Percentiles rank a stretch among this genome's conserved stretches.
Evolutionary conservation across 1,284 basidiomycete genomes (phyloP).

Genomic region (Mrakiaceae sp.): DNA sequence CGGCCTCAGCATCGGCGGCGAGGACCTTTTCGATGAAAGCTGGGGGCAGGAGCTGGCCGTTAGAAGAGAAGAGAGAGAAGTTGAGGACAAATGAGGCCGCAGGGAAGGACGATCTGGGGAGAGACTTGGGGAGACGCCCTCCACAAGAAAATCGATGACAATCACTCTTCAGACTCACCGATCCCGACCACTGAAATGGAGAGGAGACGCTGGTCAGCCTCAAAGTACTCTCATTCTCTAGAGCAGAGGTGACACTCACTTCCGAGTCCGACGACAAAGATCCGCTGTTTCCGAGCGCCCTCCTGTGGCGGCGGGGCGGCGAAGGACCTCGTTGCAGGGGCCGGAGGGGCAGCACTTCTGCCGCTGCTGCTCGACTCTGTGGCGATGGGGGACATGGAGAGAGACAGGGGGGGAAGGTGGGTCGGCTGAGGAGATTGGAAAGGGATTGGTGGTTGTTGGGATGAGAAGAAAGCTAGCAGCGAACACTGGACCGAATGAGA

Average conservation of each 20-base stretch:
- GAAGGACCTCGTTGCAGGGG: no score
- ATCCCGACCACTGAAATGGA: constrained; percentile 48
- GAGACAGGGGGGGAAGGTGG: background rate
- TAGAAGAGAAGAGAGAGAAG: constrained; percentile 9
- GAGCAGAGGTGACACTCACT: background rate
- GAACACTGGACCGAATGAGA: no score
- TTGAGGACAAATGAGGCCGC: background rate
- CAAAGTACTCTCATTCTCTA: background rate
- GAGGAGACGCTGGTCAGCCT: background rate
- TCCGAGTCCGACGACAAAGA: constrained; percentile 52
- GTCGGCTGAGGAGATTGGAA: background rate
- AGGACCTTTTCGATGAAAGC: constrained; percentile 59
- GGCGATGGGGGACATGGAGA: constrained; percentile 4
- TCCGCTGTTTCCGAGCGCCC: constrained; percentile 11
- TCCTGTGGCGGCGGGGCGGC: background rate
- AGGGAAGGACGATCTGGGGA: background rate
- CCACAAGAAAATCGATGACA: no score
- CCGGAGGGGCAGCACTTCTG: no score
- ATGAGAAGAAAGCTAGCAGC: background rate
- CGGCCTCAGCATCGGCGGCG: constrained; percentile 40
- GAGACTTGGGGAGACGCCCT: no score
- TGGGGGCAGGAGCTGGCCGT: constrained; percentile 22
- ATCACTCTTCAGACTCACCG: constrained; percentile 32
- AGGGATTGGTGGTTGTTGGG: background rate
- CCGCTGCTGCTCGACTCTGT: background rate